Conservation (phyloP, 192 early-diverging fungal species). For the Rhizophagus sp. region DNA sequence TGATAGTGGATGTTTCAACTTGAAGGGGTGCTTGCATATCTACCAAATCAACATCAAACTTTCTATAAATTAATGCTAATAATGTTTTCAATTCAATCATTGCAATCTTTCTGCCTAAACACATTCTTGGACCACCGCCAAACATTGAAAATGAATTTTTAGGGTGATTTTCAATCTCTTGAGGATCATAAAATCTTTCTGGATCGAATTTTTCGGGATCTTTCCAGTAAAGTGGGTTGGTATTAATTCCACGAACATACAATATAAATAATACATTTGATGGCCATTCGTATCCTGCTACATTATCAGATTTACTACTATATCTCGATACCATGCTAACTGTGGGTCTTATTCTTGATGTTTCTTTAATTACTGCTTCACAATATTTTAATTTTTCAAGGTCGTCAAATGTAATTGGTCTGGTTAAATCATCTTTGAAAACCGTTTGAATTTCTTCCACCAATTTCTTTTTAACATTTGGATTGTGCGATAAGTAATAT, state of each 20-base stretch:
- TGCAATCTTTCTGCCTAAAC: constrained; percentile 11
- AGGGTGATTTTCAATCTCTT: neutral
- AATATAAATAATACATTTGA: neutral
- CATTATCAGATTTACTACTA: neutral
- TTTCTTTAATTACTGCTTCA: constrained; percentile 13
- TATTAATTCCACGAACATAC: constrained; percentile 15
- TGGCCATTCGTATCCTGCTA: constrained; percentile 4
- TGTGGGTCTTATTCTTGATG: constrained; percentile 9
- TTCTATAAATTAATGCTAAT: neutral
- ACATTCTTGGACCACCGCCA: constrained; percentile 12
- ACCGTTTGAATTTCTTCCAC: neutral
- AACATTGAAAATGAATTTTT: constrained; percentile 17
- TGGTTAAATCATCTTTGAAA: neutral
- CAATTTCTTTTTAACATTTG: constrained; percentile 10
- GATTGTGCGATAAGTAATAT: neutral
- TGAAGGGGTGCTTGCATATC: neutral
- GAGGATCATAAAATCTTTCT: neutral
- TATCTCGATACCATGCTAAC: constrained; percentile 12
- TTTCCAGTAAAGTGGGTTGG: constrained; percentile 13
- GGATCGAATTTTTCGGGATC: constrained; percentile 1
- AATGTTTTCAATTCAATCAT: neutral
- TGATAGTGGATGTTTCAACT: constrained; percentile 4
- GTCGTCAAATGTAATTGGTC: neutral
- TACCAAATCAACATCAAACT: constrained; percentile 5
- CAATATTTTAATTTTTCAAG: constrained; percentile 6